phyloP scores from a whole-genome alignment of 2,329 filamentous ascomycete genomes.

The Diaporthe australafricana region DNA sequence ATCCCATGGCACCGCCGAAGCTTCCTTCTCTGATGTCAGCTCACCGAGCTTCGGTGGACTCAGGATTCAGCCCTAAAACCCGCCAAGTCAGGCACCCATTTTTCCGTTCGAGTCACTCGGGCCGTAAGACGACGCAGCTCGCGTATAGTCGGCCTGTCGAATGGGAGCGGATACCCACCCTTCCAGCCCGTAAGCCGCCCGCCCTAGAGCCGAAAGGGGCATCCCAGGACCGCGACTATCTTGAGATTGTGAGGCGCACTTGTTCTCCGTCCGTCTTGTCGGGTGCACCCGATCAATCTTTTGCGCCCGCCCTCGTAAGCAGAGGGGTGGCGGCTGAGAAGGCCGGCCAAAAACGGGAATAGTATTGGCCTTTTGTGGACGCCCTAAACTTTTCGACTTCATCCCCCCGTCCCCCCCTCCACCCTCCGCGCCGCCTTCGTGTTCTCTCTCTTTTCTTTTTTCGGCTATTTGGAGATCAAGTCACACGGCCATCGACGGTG shows the following conservation, averaged over 20 bases:
- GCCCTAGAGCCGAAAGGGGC: slow-evolving; percentile 28
- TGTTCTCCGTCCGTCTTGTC: neutral
- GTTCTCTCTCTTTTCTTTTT: neutral
- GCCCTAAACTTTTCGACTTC: slow-evolving; percentile 23
- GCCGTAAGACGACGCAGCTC: slow-evolving; percentile 22
- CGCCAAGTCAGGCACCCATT: slow-evolving; percentile 28
- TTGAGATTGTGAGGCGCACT: slow-evolving; percentile 20
- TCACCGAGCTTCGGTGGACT: slow-evolving; percentile 18
- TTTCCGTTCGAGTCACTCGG: slow-evolving; percentile 27
- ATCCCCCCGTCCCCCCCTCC: neutral
- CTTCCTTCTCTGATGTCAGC: slow-evolving; percentile 33
- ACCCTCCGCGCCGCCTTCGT: neutral
- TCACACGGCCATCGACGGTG: slow-evolving; percentile 10
- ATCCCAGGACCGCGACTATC: slow-evolving; percentile 9
- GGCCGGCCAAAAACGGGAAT: slow-evolving; percentile 15
- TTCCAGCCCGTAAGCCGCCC: slow-evolving; percentile 24
- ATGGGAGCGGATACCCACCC: slow-evolving; percentile 27
- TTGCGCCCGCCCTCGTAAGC: slow-evolving; percentile 25
- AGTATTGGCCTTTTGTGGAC: neutral
- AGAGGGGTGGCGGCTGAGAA: slow-evolving; percentile 13
- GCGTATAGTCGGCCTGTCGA: slow-evolving; percentile 1
- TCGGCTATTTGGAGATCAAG: slow-evolving; percentile 18
- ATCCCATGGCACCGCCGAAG: slow-evolving; percentile 22
- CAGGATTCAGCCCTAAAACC: slow-evolving; percentile 29
- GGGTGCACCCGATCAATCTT: slow-evolving; percentile 14